A percentile compares a stretch with the other conserved stretches of the same genome.
Conservation (phyloP, 192 early-diverging fungal species). For the Dispira simplex region DNA sequence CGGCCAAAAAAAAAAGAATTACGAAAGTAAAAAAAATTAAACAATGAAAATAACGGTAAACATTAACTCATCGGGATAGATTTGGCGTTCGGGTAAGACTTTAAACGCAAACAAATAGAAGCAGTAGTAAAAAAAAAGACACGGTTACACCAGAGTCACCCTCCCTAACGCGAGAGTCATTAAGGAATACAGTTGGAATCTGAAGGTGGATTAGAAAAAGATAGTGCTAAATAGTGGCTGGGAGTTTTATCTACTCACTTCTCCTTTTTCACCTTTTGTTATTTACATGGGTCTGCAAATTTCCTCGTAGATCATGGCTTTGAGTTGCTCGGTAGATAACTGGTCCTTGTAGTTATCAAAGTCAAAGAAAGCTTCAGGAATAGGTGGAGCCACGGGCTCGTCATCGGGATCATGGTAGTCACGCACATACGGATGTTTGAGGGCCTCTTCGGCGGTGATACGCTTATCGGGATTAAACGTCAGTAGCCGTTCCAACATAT, state of each 20-base stretch:
- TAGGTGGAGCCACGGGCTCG: conserved; percentile 54
- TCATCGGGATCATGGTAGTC: conserved; percentile 52
- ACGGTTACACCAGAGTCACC: not conserved
- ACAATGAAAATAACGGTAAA: too few species aligned
- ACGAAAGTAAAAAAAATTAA: too few species aligned
- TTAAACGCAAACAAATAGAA: not conserved
- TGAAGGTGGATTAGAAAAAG: too few species aligned
- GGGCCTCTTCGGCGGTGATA: conserved; percentile 80
- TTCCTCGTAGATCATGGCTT: conserved; percentile 19
- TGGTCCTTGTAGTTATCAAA: conserved; percentile 77
- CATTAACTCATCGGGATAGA: too few species aligned
- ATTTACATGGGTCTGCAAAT: conserved; percentile 11
- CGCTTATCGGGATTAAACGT: conserved; percentile 75
- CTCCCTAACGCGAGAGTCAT: too few species aligned
- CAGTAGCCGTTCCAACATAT: conserved; percentile 76
- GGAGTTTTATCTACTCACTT: too few species aligned
- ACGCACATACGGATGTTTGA: conserved; percentile 80
- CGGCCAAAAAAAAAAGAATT: too few species aligned
- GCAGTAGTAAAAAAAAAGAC: not conserved
- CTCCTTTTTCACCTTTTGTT: too few species aligned
- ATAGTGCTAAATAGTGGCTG: too few species aligned
- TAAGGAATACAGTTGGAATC: too few species aligned
- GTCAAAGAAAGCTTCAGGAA: conserved; percentile 66
- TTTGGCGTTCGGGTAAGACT: not conserved
- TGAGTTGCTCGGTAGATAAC: conserved; percentile 65